phyloP scores from a whole-genome alignment of 2,329 filamentous ascomycete genomes.

The Helotiales sp. region DNA sequence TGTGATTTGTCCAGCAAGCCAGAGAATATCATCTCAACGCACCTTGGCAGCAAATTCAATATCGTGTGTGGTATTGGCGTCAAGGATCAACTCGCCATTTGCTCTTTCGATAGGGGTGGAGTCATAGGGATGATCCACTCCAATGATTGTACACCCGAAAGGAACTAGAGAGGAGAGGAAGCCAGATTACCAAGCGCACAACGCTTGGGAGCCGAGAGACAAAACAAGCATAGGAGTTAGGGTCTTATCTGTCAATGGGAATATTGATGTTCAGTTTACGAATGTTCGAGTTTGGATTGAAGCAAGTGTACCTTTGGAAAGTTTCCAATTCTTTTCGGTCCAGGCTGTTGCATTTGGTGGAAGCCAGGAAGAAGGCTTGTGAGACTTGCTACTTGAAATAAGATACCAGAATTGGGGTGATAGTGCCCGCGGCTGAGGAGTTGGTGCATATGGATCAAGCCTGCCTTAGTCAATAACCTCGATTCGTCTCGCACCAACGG shows the following conservation, averaged over 20 bases:
- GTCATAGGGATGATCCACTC: slow-evolving; percentile 1
- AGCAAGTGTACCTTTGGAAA: background rate
- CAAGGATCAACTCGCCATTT: background rate
- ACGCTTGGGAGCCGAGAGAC: background rate
- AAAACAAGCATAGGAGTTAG: background rate
- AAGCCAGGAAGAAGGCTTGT: background rate
- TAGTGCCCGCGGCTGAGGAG: background rate
- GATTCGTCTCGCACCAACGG: background rate
- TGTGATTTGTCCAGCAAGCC: background rate
- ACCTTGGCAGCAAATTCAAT: background rate
- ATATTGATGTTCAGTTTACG: background rate
- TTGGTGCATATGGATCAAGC: background rate
- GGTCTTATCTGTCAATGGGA: background rate
- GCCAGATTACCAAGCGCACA: background rate
- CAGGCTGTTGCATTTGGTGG: background rate
- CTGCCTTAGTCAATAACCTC: background rate
- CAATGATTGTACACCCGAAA: background rate
- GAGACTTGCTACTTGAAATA: background rate
- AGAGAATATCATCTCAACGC: background rate
- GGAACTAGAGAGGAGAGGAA: background rate
- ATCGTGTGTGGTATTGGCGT: background rate
- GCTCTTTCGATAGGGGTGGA: background rate
- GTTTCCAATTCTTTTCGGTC: background rate
- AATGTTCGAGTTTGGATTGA: background rate
- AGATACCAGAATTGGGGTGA: background rate